Conservation (phyloP, 148 eudicot species). For the Amaranthus palmeri region DNA sequence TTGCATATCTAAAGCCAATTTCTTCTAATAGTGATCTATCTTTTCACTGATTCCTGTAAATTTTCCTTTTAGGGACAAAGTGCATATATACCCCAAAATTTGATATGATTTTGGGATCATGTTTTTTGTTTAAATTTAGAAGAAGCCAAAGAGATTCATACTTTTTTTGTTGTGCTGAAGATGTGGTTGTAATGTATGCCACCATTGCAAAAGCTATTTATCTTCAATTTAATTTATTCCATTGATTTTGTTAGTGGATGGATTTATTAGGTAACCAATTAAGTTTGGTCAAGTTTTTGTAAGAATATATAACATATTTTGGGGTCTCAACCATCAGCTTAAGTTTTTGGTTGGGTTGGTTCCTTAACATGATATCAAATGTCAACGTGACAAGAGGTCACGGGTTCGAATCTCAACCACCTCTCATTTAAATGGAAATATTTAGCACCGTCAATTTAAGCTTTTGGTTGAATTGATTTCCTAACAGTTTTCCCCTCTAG, state of each 20-base stretch:
- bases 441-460: too few species aligned
- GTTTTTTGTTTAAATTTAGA: not conserved
- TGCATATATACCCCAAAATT: slow-evolving; percentile 3
- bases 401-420: too few species aligned
- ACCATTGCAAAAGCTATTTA: not conserved
- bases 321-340: too few species aligned
- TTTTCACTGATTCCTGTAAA: not conserved
- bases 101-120: not conserved
- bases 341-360: too few species aligned
- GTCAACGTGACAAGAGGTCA: too few species aligned
- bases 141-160: not conserved
- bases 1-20: not conserved
- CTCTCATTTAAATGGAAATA: too few species aligned
- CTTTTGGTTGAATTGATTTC: too few species aligned
- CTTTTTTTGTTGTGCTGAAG: not conserved
- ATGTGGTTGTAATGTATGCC: not conserved
- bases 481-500: too few species aligned
- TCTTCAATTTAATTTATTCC: not conserved
- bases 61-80: slow-evolving; percentile 3
- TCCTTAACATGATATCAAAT: too few species aligned
- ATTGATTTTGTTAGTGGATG: not conserved
- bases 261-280: not conserved
- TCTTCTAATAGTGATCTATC: not conserved
- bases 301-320: too few species aligned
- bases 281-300: too few species aligned